Evolutionary conservation across 306 rosid species (phyloP).

Genomic region (Casuarina cunninghamiana): DNA sequence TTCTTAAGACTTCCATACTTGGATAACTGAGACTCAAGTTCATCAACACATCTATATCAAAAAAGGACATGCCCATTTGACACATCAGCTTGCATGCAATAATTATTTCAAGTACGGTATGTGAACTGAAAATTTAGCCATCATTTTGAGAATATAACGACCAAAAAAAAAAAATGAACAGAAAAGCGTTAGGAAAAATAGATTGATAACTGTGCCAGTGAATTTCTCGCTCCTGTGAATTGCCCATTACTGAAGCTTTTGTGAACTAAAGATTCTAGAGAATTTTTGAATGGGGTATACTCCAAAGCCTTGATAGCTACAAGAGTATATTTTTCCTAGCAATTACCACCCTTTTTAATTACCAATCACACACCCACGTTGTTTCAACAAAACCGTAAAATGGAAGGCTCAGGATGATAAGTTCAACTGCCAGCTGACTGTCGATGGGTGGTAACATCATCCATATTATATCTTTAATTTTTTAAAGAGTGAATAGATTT

Average conservation of each 20-base stretch:
- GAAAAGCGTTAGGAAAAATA: neutral
- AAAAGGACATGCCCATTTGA: constrained; percentile 22
- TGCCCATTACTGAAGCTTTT: too few species aligned
- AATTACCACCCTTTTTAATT: neutral
- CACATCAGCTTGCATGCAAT: constrained; percentile 7
- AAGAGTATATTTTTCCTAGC: neutral
- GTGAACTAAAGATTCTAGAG: too few species aligned
- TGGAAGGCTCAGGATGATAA: neutral
- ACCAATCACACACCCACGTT: neutral
- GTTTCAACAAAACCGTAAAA: neutral
- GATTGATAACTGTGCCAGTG: neutral
- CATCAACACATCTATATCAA: constrained; percentile 85
- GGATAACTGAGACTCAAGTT: constrained; percentile 85
- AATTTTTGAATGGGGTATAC: neutral
- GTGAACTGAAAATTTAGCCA: neutral
- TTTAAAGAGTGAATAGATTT: neutral
- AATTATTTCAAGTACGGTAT: neutral
- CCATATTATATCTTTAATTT: neutral
- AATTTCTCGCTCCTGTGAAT: neutral
- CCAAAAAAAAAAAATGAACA: neutral
- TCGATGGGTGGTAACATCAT: neutral
- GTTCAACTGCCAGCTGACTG: neutral
- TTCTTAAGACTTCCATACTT: constrained; percentile 92
- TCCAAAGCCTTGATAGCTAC: neutral
- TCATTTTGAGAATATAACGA: neutral